Conservation (phyloP, 257 asterid genomes). For the Echites panduratus region DNA sequence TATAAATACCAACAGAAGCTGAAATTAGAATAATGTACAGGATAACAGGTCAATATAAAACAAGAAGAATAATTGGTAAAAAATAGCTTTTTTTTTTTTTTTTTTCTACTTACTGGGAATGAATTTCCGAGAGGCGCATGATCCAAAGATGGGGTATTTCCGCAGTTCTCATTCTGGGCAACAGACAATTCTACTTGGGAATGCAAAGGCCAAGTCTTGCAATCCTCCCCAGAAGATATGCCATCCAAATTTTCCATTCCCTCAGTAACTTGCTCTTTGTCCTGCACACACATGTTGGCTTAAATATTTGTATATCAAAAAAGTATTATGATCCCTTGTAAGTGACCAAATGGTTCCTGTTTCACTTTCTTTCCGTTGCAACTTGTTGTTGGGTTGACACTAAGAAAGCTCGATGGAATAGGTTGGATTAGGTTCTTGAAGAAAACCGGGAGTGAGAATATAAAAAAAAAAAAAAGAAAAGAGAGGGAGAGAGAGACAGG, state of each 20-base stretch:
- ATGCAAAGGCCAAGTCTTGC: conserved; percentile 35
- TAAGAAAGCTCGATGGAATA: conserved; percentile 8
- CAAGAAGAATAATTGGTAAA: not conserved
- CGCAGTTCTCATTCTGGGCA: conserved; percentile 29
- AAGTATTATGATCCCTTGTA: not conserved
- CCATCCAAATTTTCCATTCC: conserved; percentile 47
- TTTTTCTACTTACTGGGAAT: conserved; percentile 42
- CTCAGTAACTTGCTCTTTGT: conserved; percentile 54
- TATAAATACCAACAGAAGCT: not conserved
- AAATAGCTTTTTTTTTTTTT: not conserved
- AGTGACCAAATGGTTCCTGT: not conserved
- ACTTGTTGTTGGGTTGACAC: conserved; percentile 15
- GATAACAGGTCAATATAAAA: not conserved
- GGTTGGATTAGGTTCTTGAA: conserved; percentile 19
- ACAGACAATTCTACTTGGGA: conserved; percentile 29
- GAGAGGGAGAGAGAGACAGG: not conserved
- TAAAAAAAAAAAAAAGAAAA: not conserved
- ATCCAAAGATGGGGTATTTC: conserved; percentile 23
- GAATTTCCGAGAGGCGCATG: conserved; percentile 32
- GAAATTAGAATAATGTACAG: not conserved
- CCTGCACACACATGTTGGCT: conserved; percentile 64
- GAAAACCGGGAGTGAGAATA: not conserved
- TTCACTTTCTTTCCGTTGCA: conserved; percentile 14
- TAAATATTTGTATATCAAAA: conserved; percentile 3
- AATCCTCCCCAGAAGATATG: conserved; percentile 33